Percentiles rank a stretch among this genome's conserved stretches.
Evolutionary conservation across 208 protist genomes (phyloP).

Genomic region (Jaenimonas drosophilae): DNA sequence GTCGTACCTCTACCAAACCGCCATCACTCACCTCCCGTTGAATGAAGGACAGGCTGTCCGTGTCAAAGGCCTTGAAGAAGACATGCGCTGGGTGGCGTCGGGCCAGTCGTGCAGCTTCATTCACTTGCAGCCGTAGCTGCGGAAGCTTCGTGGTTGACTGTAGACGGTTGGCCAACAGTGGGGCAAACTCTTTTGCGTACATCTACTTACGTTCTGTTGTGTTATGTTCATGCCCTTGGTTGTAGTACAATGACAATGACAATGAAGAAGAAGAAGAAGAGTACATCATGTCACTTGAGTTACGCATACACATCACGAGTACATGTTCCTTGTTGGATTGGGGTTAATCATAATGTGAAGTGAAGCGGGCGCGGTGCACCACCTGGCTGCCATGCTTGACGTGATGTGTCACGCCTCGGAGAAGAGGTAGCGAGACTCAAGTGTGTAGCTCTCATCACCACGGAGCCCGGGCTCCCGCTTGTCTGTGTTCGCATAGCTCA

Average conservation of each 20-base stretch:
- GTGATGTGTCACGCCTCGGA: too few species aligned
- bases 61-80: conserved; percentile 40
- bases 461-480: too few species aligned
- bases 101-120: conserved; percentile 29
- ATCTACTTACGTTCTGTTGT: conserved; percentile 14
- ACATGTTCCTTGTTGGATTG: too few species aligned
- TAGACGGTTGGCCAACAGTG: conserved; percentile 38
- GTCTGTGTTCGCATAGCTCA: conserved; percentile 42
- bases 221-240: neutral
- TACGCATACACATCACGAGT: too few species aligned
- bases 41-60: conserved; percentile 37
- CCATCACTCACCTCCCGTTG: conserved; percentile 41
- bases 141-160: conserved; percentile 67
- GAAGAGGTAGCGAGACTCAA: conserved; percentile 21
- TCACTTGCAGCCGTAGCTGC: conserved; percentile 40
- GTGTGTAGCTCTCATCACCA: too few species aligned
- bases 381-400: too few species aligned
- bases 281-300: conserved; percentile 3
- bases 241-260: neutral
- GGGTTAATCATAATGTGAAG: too few species aligned
- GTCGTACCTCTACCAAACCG: conserved; percentile 58
- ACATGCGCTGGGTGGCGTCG: conserved; percentile 34
- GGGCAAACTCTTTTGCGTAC: conserved; percentile 58
- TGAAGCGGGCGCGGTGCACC: too few species aligned
- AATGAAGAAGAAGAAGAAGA: conserved; percentile 8